Conservation (phyloP, 352 stramenopile species). For the Phytophthora niederhauseri region DNA sequence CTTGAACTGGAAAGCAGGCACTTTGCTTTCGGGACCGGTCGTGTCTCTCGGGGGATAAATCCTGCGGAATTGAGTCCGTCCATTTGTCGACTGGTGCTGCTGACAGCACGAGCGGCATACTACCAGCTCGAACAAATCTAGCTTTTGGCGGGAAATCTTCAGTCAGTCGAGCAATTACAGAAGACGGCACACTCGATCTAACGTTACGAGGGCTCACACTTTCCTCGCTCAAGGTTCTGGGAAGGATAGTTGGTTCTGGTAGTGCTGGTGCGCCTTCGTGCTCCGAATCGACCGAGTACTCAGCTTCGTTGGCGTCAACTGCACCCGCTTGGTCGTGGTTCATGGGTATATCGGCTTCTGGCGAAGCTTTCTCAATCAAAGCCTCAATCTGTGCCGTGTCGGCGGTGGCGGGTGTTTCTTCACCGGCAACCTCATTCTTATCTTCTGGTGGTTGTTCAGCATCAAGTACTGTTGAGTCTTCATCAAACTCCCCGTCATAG, state of each 20-base stretch:
- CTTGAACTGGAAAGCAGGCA: conserved; percentile 19
- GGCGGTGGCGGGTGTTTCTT: not conserved
- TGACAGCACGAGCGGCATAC: conserved; percentile 28
- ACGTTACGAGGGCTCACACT: conserved; percentile 18
- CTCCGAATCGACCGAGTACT: conserved; percentile 19
- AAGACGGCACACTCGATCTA: conserved; percentile 35
- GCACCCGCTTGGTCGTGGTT: not conserved
- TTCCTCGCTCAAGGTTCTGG: conserved; percentile 3
- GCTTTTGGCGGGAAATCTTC: conserved; percentile 1
- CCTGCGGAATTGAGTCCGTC: conserved; percentile 20
- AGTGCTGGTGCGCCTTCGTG: conserved; percentile 1
- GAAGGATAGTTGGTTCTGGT: not conserved
- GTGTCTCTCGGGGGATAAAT: conserved; percentile 22
- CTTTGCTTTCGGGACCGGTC: conserved; percentile 14
- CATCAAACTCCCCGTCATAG: conserved; percentile 20
- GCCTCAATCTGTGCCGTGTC: not conserved
- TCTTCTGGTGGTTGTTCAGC: not conserved
- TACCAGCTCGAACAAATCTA: conserved; percentile 24
- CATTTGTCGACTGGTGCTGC: conserved; percentile 15
- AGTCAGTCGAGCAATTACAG: not conserved
- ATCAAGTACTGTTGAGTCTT: conserved; percentile 2
- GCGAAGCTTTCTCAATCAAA: not conserved
- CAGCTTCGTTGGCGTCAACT: conserved; percentile 5
- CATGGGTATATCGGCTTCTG: not conserved
- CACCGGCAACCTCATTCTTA: not conserved